phyloP scores from a whole-genome alignment of 2,329 filamentous ascomycete genomes.

The Aureobasidium lini region DNA sequence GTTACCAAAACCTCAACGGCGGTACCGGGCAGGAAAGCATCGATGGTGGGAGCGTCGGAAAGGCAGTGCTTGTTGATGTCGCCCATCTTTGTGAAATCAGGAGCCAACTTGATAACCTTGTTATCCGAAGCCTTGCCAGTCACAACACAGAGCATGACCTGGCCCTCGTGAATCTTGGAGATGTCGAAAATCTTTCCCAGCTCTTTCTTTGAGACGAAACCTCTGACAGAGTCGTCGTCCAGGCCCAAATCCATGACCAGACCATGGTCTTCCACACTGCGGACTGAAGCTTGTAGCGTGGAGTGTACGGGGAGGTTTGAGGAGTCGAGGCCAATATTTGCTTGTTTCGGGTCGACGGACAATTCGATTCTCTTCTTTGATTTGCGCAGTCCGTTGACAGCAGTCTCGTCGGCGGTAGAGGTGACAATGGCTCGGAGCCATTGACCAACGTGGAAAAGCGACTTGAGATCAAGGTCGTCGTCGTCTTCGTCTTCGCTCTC shows the following conservation, averaged over 20 bases:
- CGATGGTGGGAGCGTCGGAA: conserved; percentile 74
- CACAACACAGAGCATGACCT: conserved; percentile 77
- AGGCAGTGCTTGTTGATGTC: conserved; percentile 61
- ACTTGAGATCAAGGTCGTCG: conserved; percentile 61
- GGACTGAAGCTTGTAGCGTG: conserved; percentile 79
- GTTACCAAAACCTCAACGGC: conserved; percentile 77
- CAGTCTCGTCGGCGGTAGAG: conserved; percentile 64
- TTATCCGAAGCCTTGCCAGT: conserved; percentile 67
- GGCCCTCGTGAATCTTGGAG: conserved; percentile 67
- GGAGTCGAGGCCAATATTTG: conserved; percentile 67
- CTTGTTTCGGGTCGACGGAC: conserved; percentile 68
- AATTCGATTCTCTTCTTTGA: conserved; percentile 78
- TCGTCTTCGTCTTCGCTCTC: conserved; percentile 45
- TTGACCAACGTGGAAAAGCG: conserved; percentile 75
- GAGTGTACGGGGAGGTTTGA: conserved; percentile 67
- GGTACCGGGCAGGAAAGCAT: conserved; percentile 86
- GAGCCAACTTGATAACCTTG: conserved; percentile 79
- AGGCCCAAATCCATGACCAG: conserved; percentile 88
- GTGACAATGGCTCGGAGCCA: conserved; percentile 79
- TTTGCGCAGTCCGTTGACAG: conserved; percentile 45
- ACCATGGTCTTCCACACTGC: conserved; percentile 93
- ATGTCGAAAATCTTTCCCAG: conserved; percentile 56
- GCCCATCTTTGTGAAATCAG: conserved; percentile 56
- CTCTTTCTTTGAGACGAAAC: conserved; percentile 81
- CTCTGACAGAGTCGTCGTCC: conserved; percentile 58